Evolutionary conservation across 179 eudicot species (phyloP).

Genomic region (Gypsophila paniculata): DNA sequence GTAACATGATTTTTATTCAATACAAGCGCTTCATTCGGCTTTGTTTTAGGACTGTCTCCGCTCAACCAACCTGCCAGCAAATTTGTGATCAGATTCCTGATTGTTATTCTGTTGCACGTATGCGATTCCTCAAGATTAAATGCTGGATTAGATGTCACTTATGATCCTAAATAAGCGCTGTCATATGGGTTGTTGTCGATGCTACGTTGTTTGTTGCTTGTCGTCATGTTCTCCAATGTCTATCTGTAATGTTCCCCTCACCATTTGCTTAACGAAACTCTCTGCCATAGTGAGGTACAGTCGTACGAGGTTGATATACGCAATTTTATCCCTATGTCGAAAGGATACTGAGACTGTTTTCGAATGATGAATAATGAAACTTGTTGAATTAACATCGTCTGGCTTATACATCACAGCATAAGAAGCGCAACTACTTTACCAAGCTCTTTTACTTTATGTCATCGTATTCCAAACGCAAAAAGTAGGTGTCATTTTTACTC

Average conservation of each 20-base stretch:
- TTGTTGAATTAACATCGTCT: no score
- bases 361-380: no score
- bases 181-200: not conserved
- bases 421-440: no score
- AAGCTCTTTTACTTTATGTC: no score
- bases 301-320: no score
- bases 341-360: no score
- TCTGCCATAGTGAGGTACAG: no score
- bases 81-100: not conserved
- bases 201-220: not conserved
- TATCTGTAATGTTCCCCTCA: slow-evolving; percentile 2
- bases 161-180: slow-evolving; percentile 4
- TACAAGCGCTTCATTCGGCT: slow-evolving; percentile 15
- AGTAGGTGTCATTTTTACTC: no score
- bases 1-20: not conserved
- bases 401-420: no score
- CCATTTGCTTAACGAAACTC: not conserved
- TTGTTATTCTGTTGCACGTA: slow-evolving; percentile 2
- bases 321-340: no score
- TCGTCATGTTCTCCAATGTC: not conserved
- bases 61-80: slow-evolving; percentile 1
- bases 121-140: not conserved
- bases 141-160: not conserved
- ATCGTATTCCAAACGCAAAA: no score
- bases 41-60: slow-evolving; percentile 14